Evolutionary conservation across 129 eudicot species (phyloP), one percentile per base, ranked within the genome.

Genomic region (Cynara cardunculus): DNA sequence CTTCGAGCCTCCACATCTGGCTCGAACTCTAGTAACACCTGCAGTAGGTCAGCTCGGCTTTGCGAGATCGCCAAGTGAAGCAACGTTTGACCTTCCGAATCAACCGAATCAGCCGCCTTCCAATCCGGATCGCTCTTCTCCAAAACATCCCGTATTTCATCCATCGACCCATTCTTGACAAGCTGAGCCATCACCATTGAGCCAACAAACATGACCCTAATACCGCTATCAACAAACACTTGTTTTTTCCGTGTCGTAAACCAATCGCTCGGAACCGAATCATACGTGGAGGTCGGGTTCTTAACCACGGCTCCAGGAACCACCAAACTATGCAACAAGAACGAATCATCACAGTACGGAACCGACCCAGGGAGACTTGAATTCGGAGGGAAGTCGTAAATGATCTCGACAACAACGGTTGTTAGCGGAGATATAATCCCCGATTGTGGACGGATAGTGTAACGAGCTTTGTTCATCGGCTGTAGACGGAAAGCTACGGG

Each of bases 401-500:
- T 76, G 71, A 92, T 84, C 81, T 90, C 93, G 1, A 92, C 53
- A 0, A 79, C 83, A 16, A 90, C 34, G 0, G 91, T 80, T 0
- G 87, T 79, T 59, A 92, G 78, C 6, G 97, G 97, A 1, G 89
- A 78, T 16, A 92, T 90, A 77, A 92, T 90, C 39, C 96, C 97
- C 0, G 96, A 83, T 8, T 87, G 93, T 0, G 97, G 97, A 21
- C 85, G 81, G 7, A 90, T 22, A 2, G 83, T 82, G 81, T 92
- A 92, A 1, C 90, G 91, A 2, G 82, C 32, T 56, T 80, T 90
- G 78, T 88, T 89, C 74, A 86, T 66, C 0, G 93, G 86, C 4
- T 90, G 97, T 34, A 92, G 80, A 26, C 91, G 85, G 65, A 90
- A 92, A 32, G 97, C 97, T 1, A 92, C 97, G 0, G 97, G 97